These are phyloP conservation scores for Nephelium lappaceum DNA, from an alignment of 345 rosid species.

Conservation along the genomic window DNA sequence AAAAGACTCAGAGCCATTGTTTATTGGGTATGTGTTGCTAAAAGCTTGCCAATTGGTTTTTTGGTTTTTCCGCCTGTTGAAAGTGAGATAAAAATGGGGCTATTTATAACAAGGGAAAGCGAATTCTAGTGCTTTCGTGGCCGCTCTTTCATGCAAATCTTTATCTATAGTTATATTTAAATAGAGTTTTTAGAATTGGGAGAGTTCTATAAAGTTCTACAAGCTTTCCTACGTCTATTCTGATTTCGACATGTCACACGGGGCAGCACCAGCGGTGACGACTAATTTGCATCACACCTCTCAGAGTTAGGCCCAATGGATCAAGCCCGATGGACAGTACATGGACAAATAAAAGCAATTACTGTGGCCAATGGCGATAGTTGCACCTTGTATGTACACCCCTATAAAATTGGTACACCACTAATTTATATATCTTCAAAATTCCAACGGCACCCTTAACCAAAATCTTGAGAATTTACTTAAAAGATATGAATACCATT, in stretches of 20 bases:
- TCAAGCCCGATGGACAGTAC: neutral
- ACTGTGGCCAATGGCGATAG: too few species aligned
- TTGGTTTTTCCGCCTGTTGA: neutral
- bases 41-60: neutral
- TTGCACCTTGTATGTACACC: too few species aligned
- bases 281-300: neutral
- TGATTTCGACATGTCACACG: neutral
- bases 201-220: neutral
- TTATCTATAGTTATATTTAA: too few species aligned
- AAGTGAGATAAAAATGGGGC: too few species aligned
- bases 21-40: too few species aligned
- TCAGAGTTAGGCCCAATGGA: neutral
- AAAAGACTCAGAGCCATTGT: slow-evolving; percentile 35
- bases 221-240: neutral
- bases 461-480: too few species aligned
- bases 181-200: neutral
- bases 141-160: neutral
- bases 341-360: too few species aligned
- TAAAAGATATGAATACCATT: too few species aligned
- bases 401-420: too few species aligned
- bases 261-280: neutral
- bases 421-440: too few species aligned
- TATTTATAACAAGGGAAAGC: neutral
- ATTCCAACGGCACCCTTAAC: too few species aligned
- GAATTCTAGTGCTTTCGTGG: neutral